Evolutionary conservation across 345 rosid genomes (phyloP).

Genomic region (Camelina neglecta): DNA sequence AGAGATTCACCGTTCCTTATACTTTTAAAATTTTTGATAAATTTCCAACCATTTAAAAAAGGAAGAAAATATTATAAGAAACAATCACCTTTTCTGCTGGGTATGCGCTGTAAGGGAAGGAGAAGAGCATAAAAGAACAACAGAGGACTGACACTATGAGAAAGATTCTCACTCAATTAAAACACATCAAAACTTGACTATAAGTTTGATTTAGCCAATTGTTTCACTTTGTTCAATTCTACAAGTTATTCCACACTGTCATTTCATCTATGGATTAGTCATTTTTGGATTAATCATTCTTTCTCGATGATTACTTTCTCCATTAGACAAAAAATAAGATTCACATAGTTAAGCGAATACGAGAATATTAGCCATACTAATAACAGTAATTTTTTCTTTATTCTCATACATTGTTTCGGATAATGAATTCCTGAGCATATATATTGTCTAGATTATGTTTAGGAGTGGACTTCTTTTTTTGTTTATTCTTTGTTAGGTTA

Average conservation of each 20-base stretch:
- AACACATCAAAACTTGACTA: constrained; percentile 35
- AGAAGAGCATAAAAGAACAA: constrained; percentile 43
- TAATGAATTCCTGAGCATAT: neutral
- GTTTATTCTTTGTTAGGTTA: neutral
- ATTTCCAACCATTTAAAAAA: constrained; percentile 18
- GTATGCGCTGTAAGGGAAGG: constrained; percentile 39
- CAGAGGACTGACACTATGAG: constrained; percentile 29
- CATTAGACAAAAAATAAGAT: constrained; percentile 1
- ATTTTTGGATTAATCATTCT: constrained; percentile 17
- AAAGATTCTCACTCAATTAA: constrained; percentile 46
- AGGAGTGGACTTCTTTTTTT: neutral
- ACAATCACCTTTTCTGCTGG: constrained; percentile 25
- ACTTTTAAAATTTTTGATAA: constrained; percentile 21
- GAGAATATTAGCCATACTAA: constrained; percentile 30
- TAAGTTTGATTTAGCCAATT: constrained; percentile 43
- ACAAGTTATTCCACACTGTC: constrained; percentile 46
- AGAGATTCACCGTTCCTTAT: constrained; percentile 25
- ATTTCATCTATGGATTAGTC: constrained; percentile 26
- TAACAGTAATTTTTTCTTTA: constrained; percentile 27
- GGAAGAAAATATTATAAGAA: constrained; percentile 17
- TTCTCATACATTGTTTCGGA: constrained; percentile 21
- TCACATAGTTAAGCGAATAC: constrained; percentile 20
- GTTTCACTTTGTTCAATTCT: constrained; percentile 28
- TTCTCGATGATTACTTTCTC: constrained; percentile 26
- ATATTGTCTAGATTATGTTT: constrained; percentile 8